These are phyloP conservation scores for Apophysomyces elegans DNA, from an alignment of 371 early-diverging fungal species.

Conservation along the genomic window DNA sequence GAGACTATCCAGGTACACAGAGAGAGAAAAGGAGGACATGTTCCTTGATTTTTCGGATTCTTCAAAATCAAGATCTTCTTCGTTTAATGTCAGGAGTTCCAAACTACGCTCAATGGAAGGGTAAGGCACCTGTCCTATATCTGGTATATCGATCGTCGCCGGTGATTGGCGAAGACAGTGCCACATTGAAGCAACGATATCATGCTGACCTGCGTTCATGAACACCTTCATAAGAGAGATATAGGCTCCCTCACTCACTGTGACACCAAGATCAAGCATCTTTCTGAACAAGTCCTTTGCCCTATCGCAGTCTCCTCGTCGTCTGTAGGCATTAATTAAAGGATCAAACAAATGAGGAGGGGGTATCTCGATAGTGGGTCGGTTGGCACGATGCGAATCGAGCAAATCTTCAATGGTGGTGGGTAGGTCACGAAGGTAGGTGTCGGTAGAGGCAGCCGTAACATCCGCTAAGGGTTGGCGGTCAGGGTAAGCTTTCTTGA, in stretches of 20 bases:
- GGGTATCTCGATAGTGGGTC: constrained; percentile 6
- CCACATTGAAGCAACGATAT: constrained; percentile 43
- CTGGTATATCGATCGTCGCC: constrained; percentile 15
- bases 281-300: constrained; percentile 26
- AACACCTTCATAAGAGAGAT: constrained; percentile 41
- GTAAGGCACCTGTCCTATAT: constrained; percentile 17
- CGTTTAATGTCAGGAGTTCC: constrained; percentile 11
- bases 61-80: constrained; percentile 11
- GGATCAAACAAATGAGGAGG: constrained; percentile 42
- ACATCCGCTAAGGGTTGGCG: constrained; percentile 14
- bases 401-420: constrained; percentile 39
- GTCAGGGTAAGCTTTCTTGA: constrained; percentile 3
- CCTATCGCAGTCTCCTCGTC: constrained; percentile 12
- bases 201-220: constrained; percentile 21
- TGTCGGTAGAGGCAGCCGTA: constrained; percentile 1
- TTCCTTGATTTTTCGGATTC: not conserved
- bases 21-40: constrained; percentile 38
- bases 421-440: constrained; percentile 29
- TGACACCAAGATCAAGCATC: constrained; percentile 30
- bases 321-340: constrained; percentile 29
- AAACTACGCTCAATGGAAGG: constrained; percentile 8
- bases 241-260: constrained; percentile 23
- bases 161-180: constrained; percentile 17
- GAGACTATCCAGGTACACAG: constrained; percentile 41
- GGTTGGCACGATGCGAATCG: constrained; percentile 8